Base-by-base conservation (phyloP, 371 early-diverging fungal species). In the Smittium culicis region DNA sequence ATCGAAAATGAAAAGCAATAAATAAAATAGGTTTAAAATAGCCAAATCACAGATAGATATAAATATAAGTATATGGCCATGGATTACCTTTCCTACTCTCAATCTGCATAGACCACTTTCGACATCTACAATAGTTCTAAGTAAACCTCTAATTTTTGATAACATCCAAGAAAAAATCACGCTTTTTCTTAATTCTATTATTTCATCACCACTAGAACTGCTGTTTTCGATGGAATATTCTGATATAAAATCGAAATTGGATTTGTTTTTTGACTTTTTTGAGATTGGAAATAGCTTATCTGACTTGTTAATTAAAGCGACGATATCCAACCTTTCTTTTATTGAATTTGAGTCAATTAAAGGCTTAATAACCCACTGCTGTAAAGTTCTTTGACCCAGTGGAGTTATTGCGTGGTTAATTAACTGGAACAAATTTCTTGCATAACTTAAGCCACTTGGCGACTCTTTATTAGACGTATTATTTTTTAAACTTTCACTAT, bases 401-500 rank as follows among this genome's bases (percentile, higher is more conserved):
- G 25, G 63, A n/a, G 63, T 63, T 2, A 30, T 33, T 5, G 63
- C 35, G n/a, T 63, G 63, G 63, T 63, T 32, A 14, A 63, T 63
- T 24, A 63, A 33, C 2, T 63, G 29, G 35, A 31, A 63, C n/a
- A 63, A 35, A n/a, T 35, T 63, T 5, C n/a, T n/a, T 27, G 63
- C 45, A 45, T 20, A 45, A 20, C 20, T 45, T 11, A 45, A 11
- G 5, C 11, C 20, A 20, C 11, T 11, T 45, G 45, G 45, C 20
- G 11, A 11, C 5, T 45, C 20, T 20, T 45, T 45, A 11, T 5
- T 11, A 5, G 5, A 11, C 5, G 5, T 11, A 11, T 32, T 25
- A 32, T 29, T 27, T n/a, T n/a, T n/a, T n/a, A n/a, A n/a, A n/a
- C n/a, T n/a, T n/a, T n/a, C n/a, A n/a, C n/a, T n/a, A n/a, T n/a